Conservation (phyloP, 106 monocot genomes). For the Agapanthus africanus region DNA sequence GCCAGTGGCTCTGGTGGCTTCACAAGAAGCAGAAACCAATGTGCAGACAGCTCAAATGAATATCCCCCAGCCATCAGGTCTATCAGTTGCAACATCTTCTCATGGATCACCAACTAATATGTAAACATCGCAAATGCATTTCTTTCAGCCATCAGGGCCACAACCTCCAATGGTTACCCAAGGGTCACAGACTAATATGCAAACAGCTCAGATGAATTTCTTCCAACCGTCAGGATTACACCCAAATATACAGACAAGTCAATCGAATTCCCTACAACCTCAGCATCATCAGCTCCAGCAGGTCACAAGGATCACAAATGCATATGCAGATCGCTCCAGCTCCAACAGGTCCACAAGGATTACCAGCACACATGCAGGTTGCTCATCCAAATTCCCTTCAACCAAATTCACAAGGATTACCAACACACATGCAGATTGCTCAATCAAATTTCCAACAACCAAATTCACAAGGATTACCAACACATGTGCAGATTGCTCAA, state of each 20-base stretch:
- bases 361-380: not conserved
- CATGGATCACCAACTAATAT: not conserved
- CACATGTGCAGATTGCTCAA: not conserved
- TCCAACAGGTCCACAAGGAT: not conserved
- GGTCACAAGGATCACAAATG: slow-evolving; percentile 10
- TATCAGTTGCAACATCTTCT: not conserved
- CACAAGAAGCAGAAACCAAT: not conserved
- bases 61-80: not conserved
- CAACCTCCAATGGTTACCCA: no score
- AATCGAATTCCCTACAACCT: not conserved
- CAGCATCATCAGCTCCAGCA: no score
- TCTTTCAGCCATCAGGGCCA: not conserved
- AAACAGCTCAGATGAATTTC: no score
- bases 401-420: not conserved
- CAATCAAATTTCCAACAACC: not conserved
- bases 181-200: not conserved
- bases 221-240: not conserved
- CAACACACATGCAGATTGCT: no score
- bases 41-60: slow-evolving; percentile 5
- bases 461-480: not conserved
- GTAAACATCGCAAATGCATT: not conserved
- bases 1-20: not conserved
- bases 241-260: not conserved
- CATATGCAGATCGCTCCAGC: slow-evolving; percentile 1
- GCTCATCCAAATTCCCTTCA: not conserved